Base-by-base conservation (phyloP, 2,329 filamentous ascomycete species). In the Penicillium sp. region DNA sequence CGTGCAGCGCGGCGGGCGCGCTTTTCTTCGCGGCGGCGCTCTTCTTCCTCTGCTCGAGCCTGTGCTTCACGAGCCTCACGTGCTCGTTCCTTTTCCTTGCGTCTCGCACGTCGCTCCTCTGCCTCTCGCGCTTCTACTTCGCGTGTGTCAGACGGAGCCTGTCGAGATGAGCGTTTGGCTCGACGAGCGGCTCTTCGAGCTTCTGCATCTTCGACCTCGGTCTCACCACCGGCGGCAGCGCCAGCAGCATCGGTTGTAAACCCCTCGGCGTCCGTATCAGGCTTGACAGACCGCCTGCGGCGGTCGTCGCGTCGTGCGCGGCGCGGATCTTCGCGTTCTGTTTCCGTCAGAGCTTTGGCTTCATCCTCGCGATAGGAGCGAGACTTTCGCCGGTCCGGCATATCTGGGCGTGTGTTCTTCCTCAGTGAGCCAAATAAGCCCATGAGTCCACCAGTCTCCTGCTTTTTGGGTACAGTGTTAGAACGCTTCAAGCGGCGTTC, bases 121-220 rank as follows among this genome's bases (percentile, higher is more conserved):
- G 54, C 57, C 39, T 67, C 63, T 31, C 58, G 56, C 14, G 54
- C 36, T 34, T 65, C 65, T 11, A 40, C 47, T 16, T 64, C 63
- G 4, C 59, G 61, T 6, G 54, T 43, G 23, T 68, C 65, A 11
- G 63, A 59, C 2, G 62, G 55, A 8, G 54, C 65, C 19, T 65
- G 59, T 32, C 60, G 62, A 18, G 63, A 60, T 11, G 59, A 50
- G 36, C 75, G 76, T 36, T 72, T 76, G 1, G 79, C 75, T 40
- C 76, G 77, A n/a, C 83, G 79, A 41, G 80, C 80, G 19, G 78
- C 79, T 30, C 75, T 76, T 33, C 80, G 76, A 15, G 77, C 79
- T 59, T 86, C 83, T 11, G 81, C 79, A 3, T 75, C 69, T 37
- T 71, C 71, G 16, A 53, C 63, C 26, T 73, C 71, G 20, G 63